A percentile compares a stretch with the other conserved stretches of the same genome.
phyloP scores from a whole-genome alignment of 2,329 filamentous ascomycete species.

The Stemphylium vesicarium region DNA sequence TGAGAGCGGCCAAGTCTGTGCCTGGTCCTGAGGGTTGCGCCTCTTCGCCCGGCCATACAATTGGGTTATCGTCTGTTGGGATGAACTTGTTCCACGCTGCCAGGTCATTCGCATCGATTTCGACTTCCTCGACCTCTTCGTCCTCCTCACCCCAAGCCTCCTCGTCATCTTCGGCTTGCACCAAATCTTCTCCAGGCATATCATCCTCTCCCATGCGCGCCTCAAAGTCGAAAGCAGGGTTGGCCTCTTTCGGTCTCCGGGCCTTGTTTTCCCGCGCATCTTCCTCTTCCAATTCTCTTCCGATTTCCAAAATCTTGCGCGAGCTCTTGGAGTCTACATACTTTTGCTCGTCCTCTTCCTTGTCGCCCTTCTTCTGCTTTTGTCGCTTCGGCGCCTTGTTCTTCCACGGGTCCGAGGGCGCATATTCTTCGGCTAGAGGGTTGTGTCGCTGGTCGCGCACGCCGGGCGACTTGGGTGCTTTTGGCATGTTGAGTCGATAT shows the following conservation, averaged over 20 bases:
- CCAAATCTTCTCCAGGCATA: constrained; percentile 55
- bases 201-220: constrained; percentile 68
- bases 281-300: constrained; percentile 86
- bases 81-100: constrained; percentile 92
- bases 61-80: constrained; percentile 73
- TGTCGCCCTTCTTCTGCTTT: constrained; percentile 62
- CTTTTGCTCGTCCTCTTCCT: constrained; percentile 64
- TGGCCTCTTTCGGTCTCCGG: constrained; percentile 54
- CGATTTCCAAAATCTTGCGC: constrained; percentile 85
- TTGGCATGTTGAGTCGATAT: constrained; percentile 68
- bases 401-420: constrained; percentile 72
- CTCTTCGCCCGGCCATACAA: constrained; percentile 69
- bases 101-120: constrained; percentile 87
- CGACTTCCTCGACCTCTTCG: constrained; percentile 71
- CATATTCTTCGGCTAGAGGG: constrained; percentile 88
- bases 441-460: constrained; percentile 77
- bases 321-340: constrained; percentile 91
- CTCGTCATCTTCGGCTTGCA: constrained; percentile 57
- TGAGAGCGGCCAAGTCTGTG: constrained; percentile 89
- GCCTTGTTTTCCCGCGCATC: constrained; percentile 63
- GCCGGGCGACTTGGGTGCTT: constrained; percentile 66
- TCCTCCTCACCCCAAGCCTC: constrained; percentile 81
- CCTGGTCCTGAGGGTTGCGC: constrained; percentile 49
- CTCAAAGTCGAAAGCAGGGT: constrained; percentile 79
- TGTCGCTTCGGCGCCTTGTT: constrained; percentile 69